phyloP scores from a whole-genome alignment of 1,284 basidiomycete species.

The Ganoderma lucidum region DNA sequence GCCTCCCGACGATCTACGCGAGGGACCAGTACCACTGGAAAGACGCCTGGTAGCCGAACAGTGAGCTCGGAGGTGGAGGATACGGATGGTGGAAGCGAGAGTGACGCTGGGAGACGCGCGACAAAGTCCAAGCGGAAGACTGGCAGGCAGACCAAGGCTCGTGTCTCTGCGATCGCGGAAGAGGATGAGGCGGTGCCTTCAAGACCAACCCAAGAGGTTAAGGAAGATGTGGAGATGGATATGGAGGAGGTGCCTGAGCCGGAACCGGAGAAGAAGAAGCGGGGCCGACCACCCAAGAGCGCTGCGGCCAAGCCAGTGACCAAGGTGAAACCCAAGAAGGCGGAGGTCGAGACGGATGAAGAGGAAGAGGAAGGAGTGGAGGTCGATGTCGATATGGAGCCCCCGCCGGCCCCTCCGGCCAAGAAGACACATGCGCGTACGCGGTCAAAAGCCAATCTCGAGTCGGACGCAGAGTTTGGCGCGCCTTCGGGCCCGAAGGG shows the following conservation, averaged over 20 bases:
- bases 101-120: constrained; percentile 37
- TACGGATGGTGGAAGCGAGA: constrained; percentile 36
- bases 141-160: constrained; percentile 38
- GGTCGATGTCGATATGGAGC: constrained; percentile 14
- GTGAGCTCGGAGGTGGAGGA: constrained; percentile 38
- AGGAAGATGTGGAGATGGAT: constrained; percentile 31
- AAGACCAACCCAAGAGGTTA: neutral
- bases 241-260: constrained; percentile 27
- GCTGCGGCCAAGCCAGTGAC: constrained; percentile 18
- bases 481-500: constrained; percentile 23
- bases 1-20: constrained; percentile 43
- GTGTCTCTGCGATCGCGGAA: constrained; percentile 41
- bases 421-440: constrained; percentile 35
- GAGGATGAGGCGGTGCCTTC: constrained; percentile 37
- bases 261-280: constrained; percentile 33
- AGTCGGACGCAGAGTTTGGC: constrained; percentile 32
- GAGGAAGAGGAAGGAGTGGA: constrained; percentile 19
- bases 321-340: constrained; percentile 26
- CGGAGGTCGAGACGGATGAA: constrained; percentile 9
- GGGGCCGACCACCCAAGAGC: constrained; percentile 35
- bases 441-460: constrained; percentile 33
- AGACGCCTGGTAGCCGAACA: constrained; percentile 32
- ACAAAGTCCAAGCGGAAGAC: constrained; percentile 39
- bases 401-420: constrained; percentile 10
- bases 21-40: constrained; percentile 36